Percentiles rank a stretch among this genome's conserved stretches.
These are phyloP conservation scores for Sphagnum tenellum DNA, from an alignment of 225 moss, liverwort and hornwort species.

Conservation along the genomic window DNA sequence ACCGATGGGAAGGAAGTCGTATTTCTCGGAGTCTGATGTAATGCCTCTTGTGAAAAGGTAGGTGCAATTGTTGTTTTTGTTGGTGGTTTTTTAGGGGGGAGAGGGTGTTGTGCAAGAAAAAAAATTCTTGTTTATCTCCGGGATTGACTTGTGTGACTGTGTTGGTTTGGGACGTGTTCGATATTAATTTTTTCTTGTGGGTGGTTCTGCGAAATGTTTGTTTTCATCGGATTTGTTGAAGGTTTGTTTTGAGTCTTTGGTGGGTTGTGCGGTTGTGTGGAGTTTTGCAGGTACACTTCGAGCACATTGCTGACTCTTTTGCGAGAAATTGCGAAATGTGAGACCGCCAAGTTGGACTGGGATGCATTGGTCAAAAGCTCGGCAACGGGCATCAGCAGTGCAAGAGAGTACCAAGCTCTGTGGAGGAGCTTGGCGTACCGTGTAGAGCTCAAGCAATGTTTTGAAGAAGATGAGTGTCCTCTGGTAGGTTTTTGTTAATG, in stretches of 20 bases:
- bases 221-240: no score
- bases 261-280: no score
- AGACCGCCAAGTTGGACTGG: conserved; percentile 67
- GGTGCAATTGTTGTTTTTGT: neutral
- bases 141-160: neutral
- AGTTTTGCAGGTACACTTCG: conserved; percentile 49
- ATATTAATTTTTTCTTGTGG: neutral
- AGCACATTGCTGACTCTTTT: conserved; percentile 73
- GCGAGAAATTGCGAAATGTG: conserved; percentile 77
- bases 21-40: conserved; percentile 1
- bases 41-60: conserved; percentile 3
- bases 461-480: conserved; percentile 44
- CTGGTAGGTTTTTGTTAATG: conserved; percentile 34
- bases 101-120: neutral
- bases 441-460: conserved; percentile 45
- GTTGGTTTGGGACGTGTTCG: neutral
- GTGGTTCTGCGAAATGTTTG: neutral
- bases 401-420: conserved; percentile 79
- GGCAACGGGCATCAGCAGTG: conserved; percentile 59
- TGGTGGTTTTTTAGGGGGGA: neutral
- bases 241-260: no score
- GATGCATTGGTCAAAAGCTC: conserved; percentile 44
- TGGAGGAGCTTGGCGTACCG: conserved; percentile 86
- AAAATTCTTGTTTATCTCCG: neutral
- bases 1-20: neutral